These are phyloP conservation scores for Brassica hybrid DNA, from an alignment of 441 rosid species.

Conservation along the genomic window DNA sequence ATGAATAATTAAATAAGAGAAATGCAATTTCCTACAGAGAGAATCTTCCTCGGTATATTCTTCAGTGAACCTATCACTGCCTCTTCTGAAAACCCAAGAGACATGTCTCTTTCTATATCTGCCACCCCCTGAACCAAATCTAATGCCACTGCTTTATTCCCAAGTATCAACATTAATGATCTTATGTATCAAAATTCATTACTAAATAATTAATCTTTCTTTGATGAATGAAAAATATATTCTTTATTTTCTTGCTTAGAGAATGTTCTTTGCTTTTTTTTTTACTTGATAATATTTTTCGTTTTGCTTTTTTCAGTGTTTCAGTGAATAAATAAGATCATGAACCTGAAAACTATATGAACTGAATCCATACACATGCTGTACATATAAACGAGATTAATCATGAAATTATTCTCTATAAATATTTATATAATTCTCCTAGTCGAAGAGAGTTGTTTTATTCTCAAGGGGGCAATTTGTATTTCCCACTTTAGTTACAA, in stretches of 20 bases:
- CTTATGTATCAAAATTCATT: neutral
- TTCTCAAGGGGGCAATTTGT: slow-evolving; percentile 31
- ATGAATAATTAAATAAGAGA: slow-evolving; percentile 1
- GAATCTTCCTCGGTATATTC: slow-evolving; percentile 34
- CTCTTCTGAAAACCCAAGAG: slow-evolving; percentile 37
- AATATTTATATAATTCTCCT: neutral
- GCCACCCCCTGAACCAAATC: slow-evolving; percentile 7
- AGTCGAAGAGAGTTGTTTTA: slow-evolving; percentile 32
- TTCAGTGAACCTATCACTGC: slow-evolving; percentile 20
- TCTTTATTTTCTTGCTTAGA: neutral
- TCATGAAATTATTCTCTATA: slow-evolving; percentile 4
- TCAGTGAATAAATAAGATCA: neutral
- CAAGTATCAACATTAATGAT: neutral
- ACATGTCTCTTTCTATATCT: slow-evolving; percentile 2
- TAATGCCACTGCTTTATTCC: slow-evolving; percentile 10
- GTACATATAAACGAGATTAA: neutral
- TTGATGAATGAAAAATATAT: neutral
- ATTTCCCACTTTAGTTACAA: slow-evolving; percentile 41
- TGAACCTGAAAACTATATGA: too few species aligned
- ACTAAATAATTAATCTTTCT: neutral
- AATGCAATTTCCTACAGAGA: slow-evolving; percentile 23
- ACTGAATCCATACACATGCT: too few species aligned
- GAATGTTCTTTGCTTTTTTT: neutral
- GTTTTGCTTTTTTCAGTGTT: neutral
- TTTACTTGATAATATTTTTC: too few species aligned